A percentile compares a stretch with the other conserved stretches of the same genome.
phyloP scores from a whole-genome alignment of 495 filamentous ascomycete species.

The Talaromyces stipitatus region DNA sequence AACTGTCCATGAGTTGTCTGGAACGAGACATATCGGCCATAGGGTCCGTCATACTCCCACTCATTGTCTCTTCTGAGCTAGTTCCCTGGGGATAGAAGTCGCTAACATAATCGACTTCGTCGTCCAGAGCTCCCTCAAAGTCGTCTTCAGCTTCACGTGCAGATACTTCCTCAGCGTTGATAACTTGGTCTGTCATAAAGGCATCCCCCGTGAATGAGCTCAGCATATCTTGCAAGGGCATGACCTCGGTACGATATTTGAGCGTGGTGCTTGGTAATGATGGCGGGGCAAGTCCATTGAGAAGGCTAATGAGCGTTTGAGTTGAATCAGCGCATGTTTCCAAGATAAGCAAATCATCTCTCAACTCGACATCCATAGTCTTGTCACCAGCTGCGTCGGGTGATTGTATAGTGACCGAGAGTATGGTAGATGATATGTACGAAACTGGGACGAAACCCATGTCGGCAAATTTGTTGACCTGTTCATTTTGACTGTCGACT shows the following conservation, averaged over 20 bases:
- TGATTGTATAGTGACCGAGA: slow-evolving; percentile 49
- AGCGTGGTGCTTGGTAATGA: slow-evolving; percentile 67
- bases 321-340: slow-evolving; percentile 97
- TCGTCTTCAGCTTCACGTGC: slow-evolving; percentile 10
- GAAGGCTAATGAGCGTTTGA: slow-evolving; percentile 74
- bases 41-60: slow-evolving; percentile 35
- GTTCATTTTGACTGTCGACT: slow-evolving; percentile 43
- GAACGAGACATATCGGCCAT: slow-evolving; percentile 24
- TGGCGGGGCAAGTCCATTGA: slow-evolving; percentile 78
- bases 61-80: slow-evolving; percentile 30
- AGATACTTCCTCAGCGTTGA: slow-evolving; percentile 10
- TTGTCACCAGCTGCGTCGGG: slow-evolving; percentile 46
- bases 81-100: slow-evolving; percentile 49
- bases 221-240: slow-evolving; percentile 80
- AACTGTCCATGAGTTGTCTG: slow-evolving; percentile 54
- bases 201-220: slow-evolving; percentile 83
- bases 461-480: slow-evolving; percentile 57
- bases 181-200: slow-evolving; percentile 40
- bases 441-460: slow-evolving; percentile 79
- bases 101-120: slow-evolving; percentile 56
- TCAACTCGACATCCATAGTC: slow-evolving; percentile 70
- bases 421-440: slow-evolving; percentile 71
- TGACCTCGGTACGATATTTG: slow-evolving; percentile 82
- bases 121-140: slow-evolving; percentile 26
- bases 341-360: slow-evolving; percentile 78